Evolutionary conservation across 1,284 basidiomycete genomes (phyloP).

Genomic region (Malassezia arunalokei): DNA sequence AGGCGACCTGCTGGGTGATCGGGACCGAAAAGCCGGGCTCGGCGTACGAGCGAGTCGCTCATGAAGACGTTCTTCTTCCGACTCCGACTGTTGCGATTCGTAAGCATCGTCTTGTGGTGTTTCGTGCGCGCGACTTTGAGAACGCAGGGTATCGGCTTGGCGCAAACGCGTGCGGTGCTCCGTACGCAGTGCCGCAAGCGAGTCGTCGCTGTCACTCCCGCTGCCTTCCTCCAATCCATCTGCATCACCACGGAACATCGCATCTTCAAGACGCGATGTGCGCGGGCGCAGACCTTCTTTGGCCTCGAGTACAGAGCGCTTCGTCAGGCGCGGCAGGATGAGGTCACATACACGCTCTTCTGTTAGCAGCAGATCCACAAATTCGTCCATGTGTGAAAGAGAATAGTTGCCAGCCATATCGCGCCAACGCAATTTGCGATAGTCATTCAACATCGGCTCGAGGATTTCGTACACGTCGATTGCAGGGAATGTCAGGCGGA

Average conservation of each 20-base stretch:
- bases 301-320: conserved; percentile 77
- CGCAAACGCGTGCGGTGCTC: background rate
- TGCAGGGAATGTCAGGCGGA: conserved; percentile 81
- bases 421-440: conserved; percentile 70
- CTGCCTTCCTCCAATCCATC: background rate
- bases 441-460: conserved; percentile 88
- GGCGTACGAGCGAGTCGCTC: background rate
- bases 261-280: conserved; percentile 62
- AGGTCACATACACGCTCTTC: conserved; percentile 92
- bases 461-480: conserved; percentile 82
- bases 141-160: conserved; percentile 4
- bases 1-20: conserved; percentile 1
- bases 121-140: background rate
- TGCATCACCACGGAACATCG: conserved; percentile 51
- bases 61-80: conserved; percentile 10
- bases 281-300: conserved; percentile 62
- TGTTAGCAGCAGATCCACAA: conserved; percentile 67
- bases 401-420: conserved; percentile 58
- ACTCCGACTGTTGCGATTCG: conserved; percentile 11
- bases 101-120: background rate
- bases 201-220: conserved; percentile 10
- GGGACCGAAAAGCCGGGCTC: background rate
- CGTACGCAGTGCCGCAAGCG: background rate
- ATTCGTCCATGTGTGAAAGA: conserved; percentile 82
- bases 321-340: conserved; percentile 78